Evolutionary conservation across 352 stramenopile genomes (phyloP).

Genomic region (Pilasporangium apinafurcum): DNA sequence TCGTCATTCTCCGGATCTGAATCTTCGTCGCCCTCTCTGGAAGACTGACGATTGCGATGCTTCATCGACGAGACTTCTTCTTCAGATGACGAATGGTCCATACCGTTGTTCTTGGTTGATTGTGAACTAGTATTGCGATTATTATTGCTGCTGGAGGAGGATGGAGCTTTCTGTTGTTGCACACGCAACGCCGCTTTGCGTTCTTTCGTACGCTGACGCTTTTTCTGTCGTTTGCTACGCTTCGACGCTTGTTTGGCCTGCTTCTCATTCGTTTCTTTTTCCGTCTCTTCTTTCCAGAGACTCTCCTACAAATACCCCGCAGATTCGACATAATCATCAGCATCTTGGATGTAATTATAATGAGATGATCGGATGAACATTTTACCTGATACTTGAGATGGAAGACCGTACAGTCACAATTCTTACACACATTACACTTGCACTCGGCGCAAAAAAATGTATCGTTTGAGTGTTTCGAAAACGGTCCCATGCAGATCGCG

Average conservation of each 20-base stretch:
- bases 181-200: slow-evolving; percentile 62
- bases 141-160: slow-evolving; percentile 15
- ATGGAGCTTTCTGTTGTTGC: slow-evolving; percentile 27
- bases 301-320: too few relatives aligned
- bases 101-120: slow-evolving; percentile 27
- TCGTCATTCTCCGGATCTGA: slow-evolving; percentile 49
- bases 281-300: slow-evolving; percentile 92
- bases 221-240: slow-evolving; percentile 82
- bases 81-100: slow-evolving; percentile 53
- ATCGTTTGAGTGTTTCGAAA: slow-evolving; percentile 92
- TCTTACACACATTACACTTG: slow-evolving; percentile 97
- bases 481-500: slow-evolving; percentile 93
- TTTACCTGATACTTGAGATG: slow-evolving; percentile 98
- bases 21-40: slow-evolving; percentile 47
- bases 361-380: too few relatives aligned
- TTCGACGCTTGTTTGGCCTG: slow-evolving; percentile 85
- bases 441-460: slow-evolving; percentile 97
- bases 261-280: slow-evolving; percentile 88
- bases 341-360: too few relatives aligned
- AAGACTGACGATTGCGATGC: slow-evolving; percentile 15
- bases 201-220: slow-evolving; percentile 77
- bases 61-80: slow-evolving; percentile 23
- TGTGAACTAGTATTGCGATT: slow-evolving; percentile 11
- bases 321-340: too few relatives aligned
- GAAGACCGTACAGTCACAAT: slow-evolving; percentile 96